A percentile compares a stretch with the other conserved stretches of the same genome.
These are phyloP conservation scores for Bocquillonia castaneifolia DNA, from an alignment of 441 rosid genomes.

Conservation along the genomic window DNA sequence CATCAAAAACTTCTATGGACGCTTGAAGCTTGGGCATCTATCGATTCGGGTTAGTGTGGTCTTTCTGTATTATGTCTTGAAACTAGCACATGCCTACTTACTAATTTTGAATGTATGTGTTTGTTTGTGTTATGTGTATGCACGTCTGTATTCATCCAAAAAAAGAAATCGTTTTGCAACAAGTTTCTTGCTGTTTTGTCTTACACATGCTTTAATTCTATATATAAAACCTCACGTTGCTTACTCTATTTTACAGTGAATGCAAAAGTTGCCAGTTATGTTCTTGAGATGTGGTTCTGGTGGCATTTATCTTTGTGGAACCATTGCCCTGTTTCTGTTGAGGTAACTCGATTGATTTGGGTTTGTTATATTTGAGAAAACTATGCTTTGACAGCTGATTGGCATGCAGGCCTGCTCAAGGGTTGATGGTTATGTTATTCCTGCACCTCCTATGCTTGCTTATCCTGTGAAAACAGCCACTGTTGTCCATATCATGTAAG, in stretches of 20 bases:
- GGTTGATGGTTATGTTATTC: constrained; percentile 32
- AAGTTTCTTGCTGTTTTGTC: neutral
- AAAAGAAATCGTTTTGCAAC: neutral
- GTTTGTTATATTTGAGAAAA: neutral
- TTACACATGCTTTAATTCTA: neutral
- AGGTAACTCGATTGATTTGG: constrained; percentile 39
- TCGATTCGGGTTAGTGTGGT: constrained; percentile 43
- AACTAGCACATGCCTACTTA: neutral
- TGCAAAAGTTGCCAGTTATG: constrained; percentile 51
- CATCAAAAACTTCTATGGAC: constrained; percentile 81
- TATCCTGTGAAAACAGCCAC: constrained; percentile 58
- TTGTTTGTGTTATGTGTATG: neutral
- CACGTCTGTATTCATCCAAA: neutral
- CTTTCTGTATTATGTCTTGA: constrained; percentile 1
- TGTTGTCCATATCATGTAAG: constrained; percentile 64
- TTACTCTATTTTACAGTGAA: constrained; percentile 44
- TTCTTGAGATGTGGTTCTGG: constrained; percentile 91
- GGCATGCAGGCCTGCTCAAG: constrained; percentile 47
- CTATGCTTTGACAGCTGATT: constrained; percentile 27
- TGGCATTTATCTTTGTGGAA: constrained; percentile 94
- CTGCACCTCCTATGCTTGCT: constrained; percentile 54
- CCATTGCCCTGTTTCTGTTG: constrained; percentile 36
- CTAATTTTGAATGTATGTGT: neutral
- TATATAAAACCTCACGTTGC: constrained; percentile 17
- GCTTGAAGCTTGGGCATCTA: constrained; percentile 67